Base-by-base conservation (phyloP, 2,329 filamentous ascomycete species). In the Eurotiales sp. region DNA sequence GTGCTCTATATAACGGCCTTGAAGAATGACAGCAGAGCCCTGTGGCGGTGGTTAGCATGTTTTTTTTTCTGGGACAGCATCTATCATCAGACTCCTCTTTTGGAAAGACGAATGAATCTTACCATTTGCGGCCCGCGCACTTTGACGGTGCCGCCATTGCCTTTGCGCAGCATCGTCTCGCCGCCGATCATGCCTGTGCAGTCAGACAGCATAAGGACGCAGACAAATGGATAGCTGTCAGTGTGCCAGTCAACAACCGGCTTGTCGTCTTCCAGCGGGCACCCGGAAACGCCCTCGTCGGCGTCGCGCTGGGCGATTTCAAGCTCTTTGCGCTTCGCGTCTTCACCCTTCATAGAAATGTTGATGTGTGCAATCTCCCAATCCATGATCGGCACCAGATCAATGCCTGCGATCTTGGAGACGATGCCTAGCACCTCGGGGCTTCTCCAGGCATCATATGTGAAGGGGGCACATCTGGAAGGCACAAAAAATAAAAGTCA, bases 171-270 rank as follows among this genome's bases (percentile, higher is more conserved):
- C 1, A 79, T 82, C 0, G 83, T 86, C 66, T 86, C 83, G 3
- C 83, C 83, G 8, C 83, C 83, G 11, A 82, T 68, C 83, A 86
- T 86, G 32, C 72, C 70, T 0, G 73, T 76, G 56, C 81, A 84
- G 59, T 86, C 82, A 30, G 79, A 82, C 23, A 86, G 73, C 82
- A 86, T 86, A 7, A 77, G 74, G n/a, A 86, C 82, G 57, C 82
- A 85, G n/a, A 86, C 83, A 60, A 85, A 86, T 0, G 83, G 82
- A 61, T 83, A 85, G 60, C 78, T 82, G 63, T 86, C 84, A 0
- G 71, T 78, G 65, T 85, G 82, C 82, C 82, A 86, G 32, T 76
- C 79, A 25, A 85, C 77, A 21, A 82, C 77, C 4, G 81, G 77
- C 56, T 76, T 72, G 30, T 77, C 72, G 43, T 80, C 75, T 22